Evolutionary conservation across 2,329 filamentous ascomycete genomes (phyloP).

Genomic region (Penicillium rolfsii): DNA sequence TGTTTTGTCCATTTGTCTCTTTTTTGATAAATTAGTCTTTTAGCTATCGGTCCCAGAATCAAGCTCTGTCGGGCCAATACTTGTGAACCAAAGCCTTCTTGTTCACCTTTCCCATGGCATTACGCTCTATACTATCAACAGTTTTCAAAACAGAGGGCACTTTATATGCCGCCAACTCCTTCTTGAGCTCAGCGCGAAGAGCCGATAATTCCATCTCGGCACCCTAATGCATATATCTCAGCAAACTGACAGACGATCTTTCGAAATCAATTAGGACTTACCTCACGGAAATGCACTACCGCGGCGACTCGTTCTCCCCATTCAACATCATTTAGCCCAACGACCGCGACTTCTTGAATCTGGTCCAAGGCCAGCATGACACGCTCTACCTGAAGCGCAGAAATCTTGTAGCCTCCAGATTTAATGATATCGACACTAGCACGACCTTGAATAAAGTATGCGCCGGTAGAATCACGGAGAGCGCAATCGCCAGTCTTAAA

Average conservation of each 20-base stretch:
- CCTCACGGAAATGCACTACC: conserved; percentile 49
- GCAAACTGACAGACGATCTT: not conserved
- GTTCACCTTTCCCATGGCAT: conserved; percentile 83
- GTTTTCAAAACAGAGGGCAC: conserved; percentile 86
- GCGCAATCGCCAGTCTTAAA: conserved; percentile 55
- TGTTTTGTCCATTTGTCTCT: conserved; percentile 3
- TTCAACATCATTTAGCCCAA: conserved; percentile 58
- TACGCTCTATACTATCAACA: conserved; percentile 61
- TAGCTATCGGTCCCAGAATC: not conserved
- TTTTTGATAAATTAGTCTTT: conserved; percentile 3
- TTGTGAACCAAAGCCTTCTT: conserved; percentile 46
- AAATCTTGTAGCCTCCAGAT: conserved; percentile 60
- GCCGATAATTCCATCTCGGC: conserved; percentile 35
- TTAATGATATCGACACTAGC: conserved; percentile 60
- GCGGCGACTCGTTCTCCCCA: conserved; percentile 61
- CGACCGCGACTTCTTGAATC: conserved; percentile 57
- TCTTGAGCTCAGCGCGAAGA: conserved; percentile 41
- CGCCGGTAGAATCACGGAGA: conserved; percentile 37
- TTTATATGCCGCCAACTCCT: conserved; percentile 79
- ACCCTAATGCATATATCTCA: conserved; percentile 20
- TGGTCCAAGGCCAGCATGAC: conserved; percentile 55
- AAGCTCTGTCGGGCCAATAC: conserved; percentile 39
- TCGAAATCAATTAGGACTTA: conserved; percentile 24
- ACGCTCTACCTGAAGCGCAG: conserved; percentile 58
- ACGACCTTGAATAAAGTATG: conserved; percentile 59